Base-by-base conservation (phyloP, 176 grass and related monocot species). In the Aegilops sharonensis region DNA sequence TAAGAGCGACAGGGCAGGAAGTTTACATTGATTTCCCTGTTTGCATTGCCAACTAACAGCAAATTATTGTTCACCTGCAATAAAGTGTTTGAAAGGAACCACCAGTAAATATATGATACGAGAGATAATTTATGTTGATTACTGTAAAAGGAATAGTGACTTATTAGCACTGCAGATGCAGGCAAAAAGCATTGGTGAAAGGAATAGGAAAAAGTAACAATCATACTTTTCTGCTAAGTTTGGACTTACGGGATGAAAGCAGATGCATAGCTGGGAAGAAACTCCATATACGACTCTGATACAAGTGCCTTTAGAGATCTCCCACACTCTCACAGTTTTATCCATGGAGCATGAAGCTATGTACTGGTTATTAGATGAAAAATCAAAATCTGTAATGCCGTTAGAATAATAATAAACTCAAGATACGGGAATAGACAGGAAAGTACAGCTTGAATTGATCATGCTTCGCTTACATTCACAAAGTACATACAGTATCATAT, bases 281-380 rank as follows among this genome's bases (percentile, higher is more conserved):
- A 99, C 85, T 78, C 97, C 97, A 78, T 99, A 99, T 75, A 99
- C 89, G 9, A 99, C 94, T 85, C 94, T 89, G 71, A 99, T 94
- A 79, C 97, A 99, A 39, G 88, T 88, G 62, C 97, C 97, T 93
- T 94, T 96, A 83, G 89, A 90, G 64, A 94, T 89, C 57, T 99
- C 97, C 97, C 97, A 99, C 54, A 99, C 92, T 62, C 92, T 85
- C 23, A 99, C 73, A 72, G 97, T 99, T 89, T 99, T 99, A 89
- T 99, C 97, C 92, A 99, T 77, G 15, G 97, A 99, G 74, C 94
- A 99, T 54, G 97, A 99, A 86, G 97, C 97, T 84, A 99, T 85
- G 92, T 99, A 99, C 90, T 99, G 97, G 83, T 99, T 99, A 84
- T 99, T 99, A 78, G 94, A 99, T 92, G 97, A 95, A 99, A 99